Evolutionary conservation across 2,329 filamentous ascomycete genomes (phyloP), one percentile per base, ranked within the genome.

Genomic region (Scleromitrula shiraiana): DNA sequence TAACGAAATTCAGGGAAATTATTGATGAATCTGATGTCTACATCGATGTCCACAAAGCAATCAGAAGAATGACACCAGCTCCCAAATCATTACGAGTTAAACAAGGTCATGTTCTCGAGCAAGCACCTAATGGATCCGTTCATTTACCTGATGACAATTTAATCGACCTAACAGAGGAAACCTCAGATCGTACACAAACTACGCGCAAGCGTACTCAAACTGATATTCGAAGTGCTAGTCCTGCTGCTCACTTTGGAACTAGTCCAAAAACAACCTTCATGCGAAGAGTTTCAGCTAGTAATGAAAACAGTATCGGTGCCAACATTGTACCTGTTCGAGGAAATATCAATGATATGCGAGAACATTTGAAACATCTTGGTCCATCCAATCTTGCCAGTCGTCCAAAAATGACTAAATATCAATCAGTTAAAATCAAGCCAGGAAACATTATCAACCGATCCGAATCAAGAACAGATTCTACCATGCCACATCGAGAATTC

Each of bases 11-110:
- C 50, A 90, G 86, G 72, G 93, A 98, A 75, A 98, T 97, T 55
- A 94, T 98, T 53, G 93, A 98, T 64, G 93, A 98, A 67, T 97
- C 91, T 0, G 93, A 98, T 67, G 93, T 98, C 9, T 98, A 95
- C 62, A 84, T 98, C 55, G 93, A 98, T 65, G 89, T 98, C 2
- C 93, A 97, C 73, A 97, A 97, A 70, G 93, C 93, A 19, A 96
- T 98, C 57, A 82, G 93, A 50, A 86, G 93, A 44, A 56, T 64
- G 55, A 52, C 64, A 48, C 56, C 64, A 46, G 56, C 63, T n/a
- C 91, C 91, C 1, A 85, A 88, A 62, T 81, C 81, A 37, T 27
- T 15, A 19, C 79, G 85, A 48, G 76, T 80, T n/a, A 76, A 73
- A 17, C 79, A 76, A 55, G 72, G 70, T 37, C 71, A 71, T 45